Percentiles rank a stretch among this genome's conserved stretches.
These are phyloP conservation scores for Dioszegia aurantiaca DNA, from an alignment of 768 basidiomycete species.

Conservation along the genomic window DNA sequence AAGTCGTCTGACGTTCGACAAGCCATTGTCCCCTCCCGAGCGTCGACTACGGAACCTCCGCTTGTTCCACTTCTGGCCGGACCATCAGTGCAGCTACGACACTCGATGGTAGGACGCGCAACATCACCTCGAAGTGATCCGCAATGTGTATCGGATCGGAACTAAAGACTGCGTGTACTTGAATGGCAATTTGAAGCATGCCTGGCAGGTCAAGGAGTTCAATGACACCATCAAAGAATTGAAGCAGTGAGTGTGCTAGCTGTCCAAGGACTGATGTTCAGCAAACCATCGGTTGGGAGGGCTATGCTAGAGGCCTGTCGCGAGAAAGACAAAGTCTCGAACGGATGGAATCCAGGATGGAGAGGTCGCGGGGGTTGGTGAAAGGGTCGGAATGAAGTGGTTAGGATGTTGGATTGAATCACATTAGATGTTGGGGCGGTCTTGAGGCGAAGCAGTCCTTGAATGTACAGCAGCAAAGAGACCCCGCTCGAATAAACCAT, in stretches of 20 bases:
- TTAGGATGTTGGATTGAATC: too few species aligned
- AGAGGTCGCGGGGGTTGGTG: not conserved
- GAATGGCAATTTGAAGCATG: slow-evolving; percentile 1
- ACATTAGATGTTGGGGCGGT: too few species aligned
- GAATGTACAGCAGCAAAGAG: too few species aligned
- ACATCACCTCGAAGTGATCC: not conserved
- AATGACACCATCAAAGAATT: not conserved
- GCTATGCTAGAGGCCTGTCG: not conserved
- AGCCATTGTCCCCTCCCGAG: not conserved
- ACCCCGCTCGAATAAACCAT: too few species aligned
- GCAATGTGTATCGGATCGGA: not conserved
- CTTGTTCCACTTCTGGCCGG: not conserved
- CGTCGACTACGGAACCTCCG: not conserved
- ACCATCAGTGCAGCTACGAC: not conserved
- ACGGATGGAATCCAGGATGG: slow-evolving; percentile 7
- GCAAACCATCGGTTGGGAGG: not conserved
- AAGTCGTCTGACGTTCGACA: too few species aligned
- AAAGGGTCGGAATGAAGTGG: not conserved
- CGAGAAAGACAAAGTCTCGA: not conserved
- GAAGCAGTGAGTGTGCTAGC: not conserved
- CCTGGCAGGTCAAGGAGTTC: not conserved
- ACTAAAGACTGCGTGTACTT: not conserved
- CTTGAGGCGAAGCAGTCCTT: too few species aligned
- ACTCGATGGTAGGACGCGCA: not conserved
- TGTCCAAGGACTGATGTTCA: not conserved